Evolutionary conservation across 1,139 yeast species (phyloP).

Genomic region (Nakaseomyces nivariensis): DNA sequence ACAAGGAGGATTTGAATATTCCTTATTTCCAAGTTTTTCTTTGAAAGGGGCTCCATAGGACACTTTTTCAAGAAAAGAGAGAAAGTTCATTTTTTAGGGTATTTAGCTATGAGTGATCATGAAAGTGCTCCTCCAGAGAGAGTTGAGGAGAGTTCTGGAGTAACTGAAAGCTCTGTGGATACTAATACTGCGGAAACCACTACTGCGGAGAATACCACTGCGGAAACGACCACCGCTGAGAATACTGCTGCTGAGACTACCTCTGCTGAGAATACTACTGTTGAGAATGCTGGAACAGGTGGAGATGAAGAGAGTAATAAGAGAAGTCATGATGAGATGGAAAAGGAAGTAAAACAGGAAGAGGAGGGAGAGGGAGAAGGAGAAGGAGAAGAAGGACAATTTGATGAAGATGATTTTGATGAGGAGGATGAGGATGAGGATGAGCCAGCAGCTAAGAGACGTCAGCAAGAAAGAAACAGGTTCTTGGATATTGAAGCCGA

Average conservation of each 20-base stretch:
- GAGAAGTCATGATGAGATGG: slow-evolving; percentile 1
- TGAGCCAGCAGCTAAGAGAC: slow-evolving; percentile 50
- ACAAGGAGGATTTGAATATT: too few relatives aligned
- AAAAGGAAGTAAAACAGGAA: slow-evolving; percentile 24
- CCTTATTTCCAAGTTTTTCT: too few relatives aligned
- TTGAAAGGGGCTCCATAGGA: too few relatives aligned
- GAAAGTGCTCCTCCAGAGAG: not conserved
- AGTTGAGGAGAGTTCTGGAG: too few relatives aligned
- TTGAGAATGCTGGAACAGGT: not conserved
- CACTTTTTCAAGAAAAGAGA: too few relatives aligned
- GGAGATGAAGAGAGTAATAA: not conserved
- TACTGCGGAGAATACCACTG: not conserved
- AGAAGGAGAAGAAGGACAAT: slow-evolving; percentile 22
- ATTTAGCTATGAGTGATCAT: not conserved
- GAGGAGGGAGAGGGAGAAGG: slow-evolving; percentile 20
- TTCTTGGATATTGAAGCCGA: slow-evolving; percentile 98
- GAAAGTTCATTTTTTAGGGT: not conserved
- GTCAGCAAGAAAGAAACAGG: slow-evolving; percentile 70
- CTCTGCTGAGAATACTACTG: not conserved
- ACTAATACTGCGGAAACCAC: not conserved
- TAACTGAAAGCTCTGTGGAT: too few relatives aligned
- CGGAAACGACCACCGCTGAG: not conserved
- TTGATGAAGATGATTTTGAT: slow-evolving; percentile 37
- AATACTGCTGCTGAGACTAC: not conserved
- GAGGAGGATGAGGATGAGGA: slow-evolving; percentile 59